Conservation (phyloP, 2,329 filamentous ascomycete species). For the Lecanicillium sp. region DNA sequence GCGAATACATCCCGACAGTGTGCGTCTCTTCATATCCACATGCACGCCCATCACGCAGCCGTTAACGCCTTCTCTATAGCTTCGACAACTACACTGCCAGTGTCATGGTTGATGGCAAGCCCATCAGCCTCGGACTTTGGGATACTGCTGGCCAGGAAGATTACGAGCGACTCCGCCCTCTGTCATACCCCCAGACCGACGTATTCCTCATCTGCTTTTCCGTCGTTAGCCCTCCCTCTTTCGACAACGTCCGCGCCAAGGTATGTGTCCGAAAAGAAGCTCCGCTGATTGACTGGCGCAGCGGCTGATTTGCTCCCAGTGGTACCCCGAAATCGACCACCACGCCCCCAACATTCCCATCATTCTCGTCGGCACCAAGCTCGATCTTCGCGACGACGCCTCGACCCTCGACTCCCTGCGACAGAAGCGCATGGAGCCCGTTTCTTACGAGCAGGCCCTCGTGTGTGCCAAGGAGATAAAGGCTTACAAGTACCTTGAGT, state of each 20-base stretch:
- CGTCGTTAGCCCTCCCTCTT: conserved; percentile 93
- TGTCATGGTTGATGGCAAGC: conserved; percentile 98
- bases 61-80: conserved; percentile 39
- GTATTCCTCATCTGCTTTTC: conserved; percentile 99
- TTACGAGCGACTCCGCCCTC: conserved; percentile 88
- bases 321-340: conserved; percentile 96
- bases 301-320: conserved; percentile 46
- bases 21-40: conserved; percentile 40
- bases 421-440: conserved; percentile 94
- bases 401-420: conserved; percentile 75
- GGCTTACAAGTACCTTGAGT: conserved; percentile 96
- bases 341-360: conserved; percentile 94
- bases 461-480: conserved; percentile 88
- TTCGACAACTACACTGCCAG: conserved; percentile 99
- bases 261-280: conserved; percentile 42
- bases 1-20: conserved; percentile 99
- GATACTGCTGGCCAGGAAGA: conserved; percentile 99
- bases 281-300: not conserved
- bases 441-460: conserved; percentile 88
- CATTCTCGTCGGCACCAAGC: conserved; percentile 94
- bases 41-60: conserved; percentile 13
- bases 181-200: conserved; percentile 97
- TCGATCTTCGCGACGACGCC: conserved; percentile 87
- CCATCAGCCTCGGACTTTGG: conserved; percentile 94
- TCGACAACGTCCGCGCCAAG: conserved; percentile 99